phyloP scores from a whole-genome alignment of 225 moss, liverwort and hornwort genomes.

The Sphagnum contortum region DNA sequence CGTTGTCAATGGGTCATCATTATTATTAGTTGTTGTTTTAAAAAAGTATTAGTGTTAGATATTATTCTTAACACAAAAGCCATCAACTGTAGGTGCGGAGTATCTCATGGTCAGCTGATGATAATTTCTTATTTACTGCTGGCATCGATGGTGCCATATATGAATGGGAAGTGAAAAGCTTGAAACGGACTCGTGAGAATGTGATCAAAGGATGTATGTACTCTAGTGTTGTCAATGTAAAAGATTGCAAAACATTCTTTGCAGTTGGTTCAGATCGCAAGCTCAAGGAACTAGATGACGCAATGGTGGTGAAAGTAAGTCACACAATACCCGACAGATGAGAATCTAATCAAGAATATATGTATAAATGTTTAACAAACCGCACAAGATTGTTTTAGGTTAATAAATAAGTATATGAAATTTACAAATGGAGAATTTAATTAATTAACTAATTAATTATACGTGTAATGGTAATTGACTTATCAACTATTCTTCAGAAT shows the following conservation, averaged over 20 bases:
- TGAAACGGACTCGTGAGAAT: conserved; percentile 73
- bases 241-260: conserved; percentile 69
- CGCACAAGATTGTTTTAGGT: too few species aligned
- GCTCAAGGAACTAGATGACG: conserved; percentile 75
- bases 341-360: too few species aligned
- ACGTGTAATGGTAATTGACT: too few species aligned
- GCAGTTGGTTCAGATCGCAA: conserved; percentile 81
- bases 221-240: conserved; percentile 45
- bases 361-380: too few species aligned
- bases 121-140: conserved; percentile 58
- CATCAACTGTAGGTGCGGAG: conserved; percentile 46
- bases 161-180: conserved; percentile 73
- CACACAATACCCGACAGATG: background rate
- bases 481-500: too few species aligned
- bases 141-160: conserved; percentile 87
- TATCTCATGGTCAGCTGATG: conserved; percentile 82
- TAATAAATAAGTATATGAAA: too few species aligned
- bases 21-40: too few species aligned
- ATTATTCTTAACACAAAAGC: too few species aligned
- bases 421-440: too few species aligned
- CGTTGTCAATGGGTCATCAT: too few species aligned
- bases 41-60: too few species aligned
- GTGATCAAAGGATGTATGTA: conserved; percentile 85
- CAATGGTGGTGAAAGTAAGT: conserved; percentile 43
- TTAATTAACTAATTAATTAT: too few species aligned